Conservation (phyloP, 352 stramenopile genomes). For the Globisporangium barbulae region DNA sequence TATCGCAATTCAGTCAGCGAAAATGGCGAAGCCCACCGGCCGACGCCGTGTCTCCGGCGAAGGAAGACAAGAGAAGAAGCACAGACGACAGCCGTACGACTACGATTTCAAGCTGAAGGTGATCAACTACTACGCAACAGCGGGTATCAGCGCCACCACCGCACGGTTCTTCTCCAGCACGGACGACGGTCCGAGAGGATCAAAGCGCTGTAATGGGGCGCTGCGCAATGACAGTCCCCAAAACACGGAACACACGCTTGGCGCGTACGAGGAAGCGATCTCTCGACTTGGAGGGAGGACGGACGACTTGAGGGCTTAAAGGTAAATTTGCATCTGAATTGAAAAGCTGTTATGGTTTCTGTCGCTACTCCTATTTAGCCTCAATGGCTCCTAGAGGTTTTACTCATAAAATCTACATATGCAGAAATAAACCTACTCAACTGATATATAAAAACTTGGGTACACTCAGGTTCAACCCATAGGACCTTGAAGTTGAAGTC, state of each 20-base stretch:
- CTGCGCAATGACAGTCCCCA: not conserved
- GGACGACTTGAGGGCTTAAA: not conserved
- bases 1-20: not conserved
- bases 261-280: not conserved
- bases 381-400: not conserved
- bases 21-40: not conserved
- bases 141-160: not conserved
- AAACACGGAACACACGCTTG: not conserved
- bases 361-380: not conserved
- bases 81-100: not conserved
- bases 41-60: not conserved
- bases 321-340: not conserved
- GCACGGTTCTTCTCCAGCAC: not conserved
- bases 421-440: no score
- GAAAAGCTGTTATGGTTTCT: slow-evolving; percentile 5
- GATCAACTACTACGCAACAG: not conserved
- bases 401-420: not conserved
- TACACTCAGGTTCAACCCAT: not conserved
- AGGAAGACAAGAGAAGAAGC: not conserved
- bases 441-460: slow-evolving; percentile 3
- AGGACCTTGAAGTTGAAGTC: no score
- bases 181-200: no score
- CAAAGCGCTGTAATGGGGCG: not conserved
- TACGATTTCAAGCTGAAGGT: not conserved
- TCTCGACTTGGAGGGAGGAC: not conserved